Conservation (phyloP, 2,329 filamentous ascomycete genomes). For the Phaeosphaeria sp. region DNA sequence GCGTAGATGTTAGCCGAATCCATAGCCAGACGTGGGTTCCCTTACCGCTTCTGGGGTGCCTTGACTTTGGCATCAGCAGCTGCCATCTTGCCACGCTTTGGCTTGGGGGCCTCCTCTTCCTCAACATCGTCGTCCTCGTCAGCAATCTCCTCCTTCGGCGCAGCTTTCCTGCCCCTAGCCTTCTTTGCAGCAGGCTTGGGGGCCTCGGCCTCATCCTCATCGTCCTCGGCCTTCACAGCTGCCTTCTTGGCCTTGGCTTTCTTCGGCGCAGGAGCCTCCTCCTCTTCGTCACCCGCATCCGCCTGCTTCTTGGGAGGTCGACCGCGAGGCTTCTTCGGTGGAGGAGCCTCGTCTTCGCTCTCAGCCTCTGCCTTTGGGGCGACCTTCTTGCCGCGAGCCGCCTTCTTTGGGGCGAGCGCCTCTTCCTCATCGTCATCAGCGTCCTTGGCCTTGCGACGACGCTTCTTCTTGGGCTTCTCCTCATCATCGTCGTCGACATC, state of each 20-base stretch:
- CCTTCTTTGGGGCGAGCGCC: conserved; percentile 35
- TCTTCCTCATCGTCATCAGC: conserved; percentile 41
- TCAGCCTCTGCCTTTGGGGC: conserved; percentile 29
- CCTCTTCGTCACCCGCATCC: conserved; percentile 38
- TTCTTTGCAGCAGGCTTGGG: conserved; percentile 26
- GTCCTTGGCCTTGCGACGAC: conserved; percentile 38
- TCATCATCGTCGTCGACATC: conserved; percentile 31
- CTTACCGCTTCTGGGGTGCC: conserved; percentile 39
- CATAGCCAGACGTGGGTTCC: not conserved
- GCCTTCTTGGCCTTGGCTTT: conserved; percentile 44
- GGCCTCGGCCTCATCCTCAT: conserved; percentile 16
- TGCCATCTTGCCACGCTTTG: conserved; percentile 3
- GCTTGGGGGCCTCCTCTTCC: conserved; percentile 2
- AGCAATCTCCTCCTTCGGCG: not conserved
- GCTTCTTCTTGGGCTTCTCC: conserved; percentile 54
- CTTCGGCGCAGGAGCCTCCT: conserved; percentile 38
- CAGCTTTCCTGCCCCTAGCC: conserved; percentile 22
- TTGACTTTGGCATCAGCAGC: conserved; percentile 24
- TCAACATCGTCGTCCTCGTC: conserved; percentile 1
- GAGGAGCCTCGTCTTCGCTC: conserved; percentile 29
- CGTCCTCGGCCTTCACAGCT: conserved; percentile 23
- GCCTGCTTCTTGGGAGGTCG: conserved; percentile 15
- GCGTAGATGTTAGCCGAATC: conserved; percentile 9
- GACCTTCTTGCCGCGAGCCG: conserved; percentile 10
- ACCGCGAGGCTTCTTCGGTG: conserved; percentile 25